A percentile compares a stretch with the other conserved stretches of the same genome.
Conservation (phyloP, 1,139 yeast species). For the Meyerozyma sp. region DNA sequence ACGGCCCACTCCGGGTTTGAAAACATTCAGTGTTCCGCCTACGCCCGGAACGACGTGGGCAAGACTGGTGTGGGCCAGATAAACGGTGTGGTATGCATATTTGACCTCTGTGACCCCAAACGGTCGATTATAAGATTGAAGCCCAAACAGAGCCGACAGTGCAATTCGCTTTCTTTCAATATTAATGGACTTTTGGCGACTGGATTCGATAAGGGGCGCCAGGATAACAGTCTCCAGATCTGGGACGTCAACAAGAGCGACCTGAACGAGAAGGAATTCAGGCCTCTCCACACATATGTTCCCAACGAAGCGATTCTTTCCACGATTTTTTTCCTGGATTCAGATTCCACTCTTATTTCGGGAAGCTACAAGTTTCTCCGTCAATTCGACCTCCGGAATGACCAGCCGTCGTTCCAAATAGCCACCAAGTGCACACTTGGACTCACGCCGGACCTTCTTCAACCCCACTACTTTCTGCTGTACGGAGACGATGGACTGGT, state of each 20-base stretch:
- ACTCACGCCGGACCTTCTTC: constrained; percentile 63
- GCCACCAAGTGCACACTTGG: constrained; percentile 73
- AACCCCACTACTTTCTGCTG: constrained; percentile 60
- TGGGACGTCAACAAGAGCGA: constrained; percentile 60
- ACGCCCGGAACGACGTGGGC: constrained; percentile 53
- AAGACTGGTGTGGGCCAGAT: constrained; percentile 69
- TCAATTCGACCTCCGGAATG: constrained; percentile 69
- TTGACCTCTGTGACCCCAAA: constrained; percentile 47
- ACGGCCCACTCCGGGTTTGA: constrained; percentile 62
- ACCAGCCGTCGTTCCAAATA: constrained; percentile 67
- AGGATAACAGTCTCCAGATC: constrained; percentile 70
- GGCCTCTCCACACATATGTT: constrained; percentile 57
- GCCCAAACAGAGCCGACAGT: constrained; percentile 68
- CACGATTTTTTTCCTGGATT: constrained; percentile 59
- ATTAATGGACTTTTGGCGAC: constrained; percentile 62
- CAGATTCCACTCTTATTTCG: constrained; percentile 52
- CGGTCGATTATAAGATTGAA: constrained; percentile 43
- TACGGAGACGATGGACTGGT: constrained; percentile 81
- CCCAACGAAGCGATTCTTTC: constrained; percentile 75
- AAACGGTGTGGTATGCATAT: constrained; percentile 61
- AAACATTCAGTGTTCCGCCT: constrained; percentile 66
- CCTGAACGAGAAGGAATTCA: constrained; percentile 37
- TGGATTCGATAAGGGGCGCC: constrained; percentile 77
- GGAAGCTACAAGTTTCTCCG: constrained; percentile 77
- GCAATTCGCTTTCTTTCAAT: constrained; percentile 71